Evolutionary conservation across 352 stramenopile genomes (phyloP).

Genomic region (Pythium aristosporum): DNA sequence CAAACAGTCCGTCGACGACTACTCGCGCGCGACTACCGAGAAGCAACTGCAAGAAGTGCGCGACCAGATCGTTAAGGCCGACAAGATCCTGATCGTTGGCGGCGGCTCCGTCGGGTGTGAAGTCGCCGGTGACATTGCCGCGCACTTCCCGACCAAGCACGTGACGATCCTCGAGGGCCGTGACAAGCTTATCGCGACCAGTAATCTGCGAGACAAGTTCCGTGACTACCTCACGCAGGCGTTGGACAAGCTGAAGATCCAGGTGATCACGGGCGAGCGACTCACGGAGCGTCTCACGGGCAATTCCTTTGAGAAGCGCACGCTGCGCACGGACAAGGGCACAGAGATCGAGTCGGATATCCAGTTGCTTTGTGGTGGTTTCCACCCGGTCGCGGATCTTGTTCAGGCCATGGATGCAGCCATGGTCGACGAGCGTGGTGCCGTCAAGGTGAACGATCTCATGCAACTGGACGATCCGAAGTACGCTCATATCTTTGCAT

Average conservation of each 20-base stretch:
- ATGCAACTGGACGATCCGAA: constrained; percentile 42
- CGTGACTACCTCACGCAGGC: constrained; percentile 30
- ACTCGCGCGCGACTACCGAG: constrained; percentile 27
- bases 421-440: constrained; percentile 37
- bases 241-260: constrained; percentile 42
- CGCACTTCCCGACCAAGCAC: constrained; percentile 50
- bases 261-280: constrained; percentile 55
- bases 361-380: constrained; percentile 48
- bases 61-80: constrained; percentile 35
- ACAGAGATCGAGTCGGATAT: constrained; percentile 58
- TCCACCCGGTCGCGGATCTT: constrained; percentile 33
- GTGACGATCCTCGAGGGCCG: constrained; percentile 55
- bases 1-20: constrained; percentile 22
- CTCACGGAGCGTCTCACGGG: constrained; percentile 38
- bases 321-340: constrained; percentile 46
- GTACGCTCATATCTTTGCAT: constrained; percentile 50
- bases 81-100: constrained; percentile 52
- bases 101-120: constrained; percentile 59
- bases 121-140: constrained; percentile 57
- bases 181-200: constrained; percentile 34
- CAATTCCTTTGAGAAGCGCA: constrained; percentile 40
- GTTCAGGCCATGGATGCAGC: constrained; percentile 33
- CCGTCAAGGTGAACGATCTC: constrained; percentile 46
- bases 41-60: constrained; percentile 32
- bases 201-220: constrained; percentile 53